Evolutionary conservation across 73 alveolate species (phyloP).

Genomic region (Paramecium biaurelia): DNA sequence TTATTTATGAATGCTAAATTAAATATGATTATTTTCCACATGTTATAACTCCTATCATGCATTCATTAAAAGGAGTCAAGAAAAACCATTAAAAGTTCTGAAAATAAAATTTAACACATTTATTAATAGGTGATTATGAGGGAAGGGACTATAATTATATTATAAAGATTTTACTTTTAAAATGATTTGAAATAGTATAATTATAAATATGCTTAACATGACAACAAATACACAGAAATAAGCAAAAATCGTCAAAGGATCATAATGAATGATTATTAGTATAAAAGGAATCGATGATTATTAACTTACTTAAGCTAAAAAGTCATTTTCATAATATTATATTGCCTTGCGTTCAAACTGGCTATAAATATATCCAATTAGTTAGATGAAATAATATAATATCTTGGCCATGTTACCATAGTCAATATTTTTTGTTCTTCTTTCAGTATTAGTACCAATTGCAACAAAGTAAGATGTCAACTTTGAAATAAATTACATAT

Average conservation of each 20-base stretch:
- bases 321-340: neutral
- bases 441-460: neutral
- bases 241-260: neutral
- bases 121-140: neutral
- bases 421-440: neutral
- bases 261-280: neutral
- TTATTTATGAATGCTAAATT: neutral
- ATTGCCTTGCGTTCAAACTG: neutral
- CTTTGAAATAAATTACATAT: neutral
- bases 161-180: neutral
- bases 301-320: neutral
- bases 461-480: neutral
- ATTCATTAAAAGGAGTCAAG: slow-evolving; percentile 11
- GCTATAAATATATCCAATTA: neutral
- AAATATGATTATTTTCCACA: neutral
- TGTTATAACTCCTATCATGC: neutral
- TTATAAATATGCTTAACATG: neutral
- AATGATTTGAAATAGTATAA: neutral
- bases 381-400: neutral
- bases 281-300: neutral
- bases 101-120: neutral
- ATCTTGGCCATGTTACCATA: slow-evolving; percentile 2
- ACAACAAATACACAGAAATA: neutral
- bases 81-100: neutral
- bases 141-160: neutral